Conservation (phyloP, 23 red algal genomes). For the Gracilaria domingensis region DNA sequence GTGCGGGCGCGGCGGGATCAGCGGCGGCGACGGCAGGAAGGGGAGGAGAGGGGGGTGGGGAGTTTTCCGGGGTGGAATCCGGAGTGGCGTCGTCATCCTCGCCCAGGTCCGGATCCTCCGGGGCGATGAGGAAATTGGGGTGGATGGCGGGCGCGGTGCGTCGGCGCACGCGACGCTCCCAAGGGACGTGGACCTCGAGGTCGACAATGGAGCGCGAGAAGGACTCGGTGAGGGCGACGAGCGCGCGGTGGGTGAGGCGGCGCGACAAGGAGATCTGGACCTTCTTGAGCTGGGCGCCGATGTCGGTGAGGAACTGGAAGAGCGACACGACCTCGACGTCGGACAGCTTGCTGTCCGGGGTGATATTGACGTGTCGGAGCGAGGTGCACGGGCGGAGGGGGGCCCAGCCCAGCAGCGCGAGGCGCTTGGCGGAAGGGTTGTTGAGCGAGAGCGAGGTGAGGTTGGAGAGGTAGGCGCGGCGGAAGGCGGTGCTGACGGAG, state of each 20-base stretch:
- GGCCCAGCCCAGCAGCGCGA: slow-evolving; percentile 7
- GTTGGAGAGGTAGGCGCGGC: slow-evolving; percentile 40
- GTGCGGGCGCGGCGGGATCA: neutral
- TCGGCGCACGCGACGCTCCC: slow-evolving; percentile 1
- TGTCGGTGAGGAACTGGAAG: slow-evolving; percentile 3
- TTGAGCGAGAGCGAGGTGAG: slow-evolving; percentile 50
- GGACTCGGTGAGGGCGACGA: neutral
- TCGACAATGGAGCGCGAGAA: slow-evolving; percentile 33
- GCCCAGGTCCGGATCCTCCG: neutral
- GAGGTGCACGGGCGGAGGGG: slow-evolving; percentile 33
- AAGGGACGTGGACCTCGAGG: slow-evolving; percentile 28
- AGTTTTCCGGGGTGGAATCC: slow-evolving; percentile 21
- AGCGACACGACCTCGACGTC: slow-evolving; percentile 11
- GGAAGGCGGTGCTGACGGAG: slow-evolving; percentile 28
- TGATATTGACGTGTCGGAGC: slow-evolving; percentile 32
- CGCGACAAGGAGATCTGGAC: slow-evolving; percentile 21
- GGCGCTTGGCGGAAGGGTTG: slow-evolving; percentile 29
- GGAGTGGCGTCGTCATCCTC: slow-evolving; percentile 31
- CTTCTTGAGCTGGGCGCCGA: slow-evolving; percentile 4
- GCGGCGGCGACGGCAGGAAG: neutral
- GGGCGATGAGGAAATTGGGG: neutral
- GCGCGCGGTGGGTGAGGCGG: neutral
- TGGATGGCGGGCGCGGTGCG: neutral
- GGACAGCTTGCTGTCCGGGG: slow-evolving; percentile 25
- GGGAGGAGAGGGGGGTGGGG: neutral